A percentile compares a stretch with the other conserved stretches of the same genome.
Conservation (phyloP, 306 rosid genomes). For the Prinsepia uniflora region DNA sequence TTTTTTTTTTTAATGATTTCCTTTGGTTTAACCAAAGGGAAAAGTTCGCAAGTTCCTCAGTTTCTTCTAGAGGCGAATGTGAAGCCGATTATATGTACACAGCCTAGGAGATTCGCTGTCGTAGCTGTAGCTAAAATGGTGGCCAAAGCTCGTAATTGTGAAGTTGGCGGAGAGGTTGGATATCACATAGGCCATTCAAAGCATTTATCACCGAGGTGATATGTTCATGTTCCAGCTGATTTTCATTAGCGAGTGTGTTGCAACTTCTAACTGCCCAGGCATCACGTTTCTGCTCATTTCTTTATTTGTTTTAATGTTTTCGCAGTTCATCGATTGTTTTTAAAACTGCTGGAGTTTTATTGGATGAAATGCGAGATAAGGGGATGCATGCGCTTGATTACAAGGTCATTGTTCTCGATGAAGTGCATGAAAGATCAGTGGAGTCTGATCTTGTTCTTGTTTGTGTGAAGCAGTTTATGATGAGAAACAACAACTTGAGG, state of each 20-base stretch:
- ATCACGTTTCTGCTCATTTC: background rate
- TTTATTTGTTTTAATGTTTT: conserved; percentile 2
- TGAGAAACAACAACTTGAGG: conserved; percentile 72
- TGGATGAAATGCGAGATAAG: conserved; percentile 82
- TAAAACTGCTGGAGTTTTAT: conserved; percentile 90
- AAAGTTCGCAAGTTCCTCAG: conserved; percentile 93
- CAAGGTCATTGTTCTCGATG: conserved; percentile 86
- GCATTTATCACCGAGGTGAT: conserved; percentile 51
- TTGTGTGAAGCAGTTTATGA: conserved; percentile 76
- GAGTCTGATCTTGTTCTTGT: conserved; percentile 94
- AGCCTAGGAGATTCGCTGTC: conserved; percentile 92
- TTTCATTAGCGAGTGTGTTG: background rate
- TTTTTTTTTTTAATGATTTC: conserved; percentile 15
- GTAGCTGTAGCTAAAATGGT: conserved; percentile 86
- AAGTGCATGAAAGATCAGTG: conserved; percentile 93
- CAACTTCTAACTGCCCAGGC: background rate
- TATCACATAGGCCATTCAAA: conserved; percentile 86
- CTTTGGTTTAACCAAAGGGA: conserved; percentile 43
- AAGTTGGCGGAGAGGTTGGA: conserved; percentile 79
- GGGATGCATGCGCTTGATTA: conserved; percentile 66
- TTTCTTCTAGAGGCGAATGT: conserved; percentile 74
- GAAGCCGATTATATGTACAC: conserved; percentile 75
- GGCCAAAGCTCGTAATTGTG: conserved; percentile 70
- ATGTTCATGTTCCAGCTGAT: background rate
- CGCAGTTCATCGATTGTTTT: conserved; percentile 68